Conservation (phyloP, 2,329 filamentous ascomycete genomes). For the Paracamarosporium sp. region DNA sequence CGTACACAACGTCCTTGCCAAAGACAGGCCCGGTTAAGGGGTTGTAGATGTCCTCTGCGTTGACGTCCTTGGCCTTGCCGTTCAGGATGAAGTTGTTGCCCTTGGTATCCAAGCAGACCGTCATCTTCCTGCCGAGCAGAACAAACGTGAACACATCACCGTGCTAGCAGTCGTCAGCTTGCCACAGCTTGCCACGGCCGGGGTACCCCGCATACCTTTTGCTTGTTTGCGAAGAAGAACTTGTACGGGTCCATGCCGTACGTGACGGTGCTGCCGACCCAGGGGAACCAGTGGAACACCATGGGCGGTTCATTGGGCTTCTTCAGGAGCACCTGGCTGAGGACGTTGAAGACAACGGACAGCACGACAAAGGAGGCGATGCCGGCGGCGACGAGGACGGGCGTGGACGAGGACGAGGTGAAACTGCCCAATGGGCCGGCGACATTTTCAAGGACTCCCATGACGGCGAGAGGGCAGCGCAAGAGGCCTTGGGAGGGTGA, state of each 20-base stretch:
- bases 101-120: slow-evolving; percentile 79
- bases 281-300: slow-evolving; percentile 70
- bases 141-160: slow-evolving; percentile 91
- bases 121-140: slow-evolving; percentile 87
- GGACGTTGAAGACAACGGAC: slow-evolving; percentile 77
- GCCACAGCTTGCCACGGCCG: slow-evolving; percentile 4
- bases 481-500: slow-evolving; percentile 16
- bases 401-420: slow-evolving; percentile 48
- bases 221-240: slow-evolving; percentile 77
- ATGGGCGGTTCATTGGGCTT: slow-evolving; percentile 73
- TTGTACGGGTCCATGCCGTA: slow-evolving; percentile 94
- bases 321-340: slow-evolving; percentile 79
- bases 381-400: slow-evolving; percentile 53
- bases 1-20: slow-evolving; percentile 86
- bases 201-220: slow-evolving; percentile 66
- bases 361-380: slow-evolving; percentile 58
- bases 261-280: slow-evolving; percentile 88
- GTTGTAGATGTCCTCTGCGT: slow-evolving; percentile 88
- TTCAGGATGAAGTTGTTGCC: slow-evolving; percentile 94
- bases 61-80: slow-evolving; percentile 87
- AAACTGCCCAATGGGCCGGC: slow-evolving; percentile 57
- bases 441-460: slow-evolving; percentile 60
- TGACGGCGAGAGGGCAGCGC: slow-evolving; percentile 32
- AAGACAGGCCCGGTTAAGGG: slow-evolving; percentile 76
- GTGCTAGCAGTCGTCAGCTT: slow-evolving; percentile 61